Base-by-base conservation (phyloP, 805 yeast species). In the Kodamaea kaohsiungensis region DNA sequence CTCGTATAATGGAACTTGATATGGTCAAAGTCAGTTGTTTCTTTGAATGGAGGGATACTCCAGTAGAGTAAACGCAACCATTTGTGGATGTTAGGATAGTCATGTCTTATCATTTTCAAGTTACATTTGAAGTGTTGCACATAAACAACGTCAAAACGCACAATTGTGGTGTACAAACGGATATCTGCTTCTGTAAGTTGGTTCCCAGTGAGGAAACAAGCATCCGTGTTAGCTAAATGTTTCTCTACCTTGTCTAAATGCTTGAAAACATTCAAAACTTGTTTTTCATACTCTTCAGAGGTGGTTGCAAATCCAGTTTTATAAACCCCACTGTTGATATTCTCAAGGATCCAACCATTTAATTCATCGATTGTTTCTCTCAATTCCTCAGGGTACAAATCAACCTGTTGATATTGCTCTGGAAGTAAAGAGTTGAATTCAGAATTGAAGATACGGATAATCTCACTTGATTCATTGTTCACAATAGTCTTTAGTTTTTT, bases 121-220 rank as follows among this genome's bases (percentile, higher is more conserved):
- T 93, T 93, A 70, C 96, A 89, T 73, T 95, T 95, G 82, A 93
- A 93, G 70, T 93, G 98, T 70, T 92, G 97, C 52, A 88, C 93
- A 67, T 93, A 93, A 16, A 91, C 96, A 1, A 96, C 89, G 69
- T 93, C 98, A 65, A 93, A 93, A 64, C 99, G 83, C 43, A 91
- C 78, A 55, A 93, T 86, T 1, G 98, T 93, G 15, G 97, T 85
- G 74, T 75, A 93, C 49, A 93, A 81, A 59, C 98, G 80, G 54
- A 93, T 78, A 69, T 93, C 99, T 7, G 96, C 96, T 73, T 93
- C 97, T 1, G 98, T 92, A 53, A 93, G 72, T 48, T 70, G 73
- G 52, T 84, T 78, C 5, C 93, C 93, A 9, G 84, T 64, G 50
- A 91, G 69, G 65, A 69, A 75, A 63, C 58, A 63, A n/a, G 38